A percentile compares a stretch with the other conserved stretches of the same genome.
Conservation (phyloP, 2,329 filamentous ascomycete species). For the Venturiaceae sp. region DNA sequence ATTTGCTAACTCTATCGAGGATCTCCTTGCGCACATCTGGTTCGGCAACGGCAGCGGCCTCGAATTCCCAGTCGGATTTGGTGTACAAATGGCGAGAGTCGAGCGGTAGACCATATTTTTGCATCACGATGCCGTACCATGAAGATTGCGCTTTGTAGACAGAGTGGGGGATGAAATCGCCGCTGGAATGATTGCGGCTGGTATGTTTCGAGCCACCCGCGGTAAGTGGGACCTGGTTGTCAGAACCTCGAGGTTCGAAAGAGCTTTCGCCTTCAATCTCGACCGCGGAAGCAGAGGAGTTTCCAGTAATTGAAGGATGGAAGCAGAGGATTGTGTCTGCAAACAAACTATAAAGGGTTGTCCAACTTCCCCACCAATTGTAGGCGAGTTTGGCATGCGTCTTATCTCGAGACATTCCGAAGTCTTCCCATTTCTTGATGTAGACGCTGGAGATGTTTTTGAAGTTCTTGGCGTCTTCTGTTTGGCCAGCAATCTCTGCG, state of each 20-base stretch:
- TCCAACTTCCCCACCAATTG: constrained; percentile 72
- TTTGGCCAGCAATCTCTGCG: constrained; percentile 50
- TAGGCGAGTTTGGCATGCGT: constrained; percentile 72
- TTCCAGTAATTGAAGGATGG: constrained; percentile 42
- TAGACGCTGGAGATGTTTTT: constrained; percentile 56
- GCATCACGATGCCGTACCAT: constrained; percentile 71
- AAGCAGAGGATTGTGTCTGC: constrained; percentile 74
- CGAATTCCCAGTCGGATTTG: constrained; percentile 89
- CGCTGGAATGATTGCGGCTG: background rate
- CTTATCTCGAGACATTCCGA: constrained; percentile 59
- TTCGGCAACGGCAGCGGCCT: constrained; percentile 70
- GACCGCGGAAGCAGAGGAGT: background rate
- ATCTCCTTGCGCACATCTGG: constrained; percentile 60
- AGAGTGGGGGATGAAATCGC: constrained; percentile 58
- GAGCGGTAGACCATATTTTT: constrained; percentile 73
- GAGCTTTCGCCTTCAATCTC: constrained; percentile 5
- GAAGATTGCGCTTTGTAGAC: constrained; percentile 72
- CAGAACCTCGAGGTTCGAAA: background rate
- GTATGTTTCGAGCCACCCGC: background rate
- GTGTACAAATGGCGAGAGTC: constrained; percentile 77
- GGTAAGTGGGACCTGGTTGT: constrained; percentile 15
- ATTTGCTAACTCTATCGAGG: constrained; percentile 61
- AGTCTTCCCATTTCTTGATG: constrained; percentile 60
- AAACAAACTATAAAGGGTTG: constrained; percentile 78
- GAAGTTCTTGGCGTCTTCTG: constrained; percentile 49